Evolutionary conservation across 2,329 filamentous ascomycete genomes (phyloP).

Genomic region (Aspergillus thermomutatus): DNA sequence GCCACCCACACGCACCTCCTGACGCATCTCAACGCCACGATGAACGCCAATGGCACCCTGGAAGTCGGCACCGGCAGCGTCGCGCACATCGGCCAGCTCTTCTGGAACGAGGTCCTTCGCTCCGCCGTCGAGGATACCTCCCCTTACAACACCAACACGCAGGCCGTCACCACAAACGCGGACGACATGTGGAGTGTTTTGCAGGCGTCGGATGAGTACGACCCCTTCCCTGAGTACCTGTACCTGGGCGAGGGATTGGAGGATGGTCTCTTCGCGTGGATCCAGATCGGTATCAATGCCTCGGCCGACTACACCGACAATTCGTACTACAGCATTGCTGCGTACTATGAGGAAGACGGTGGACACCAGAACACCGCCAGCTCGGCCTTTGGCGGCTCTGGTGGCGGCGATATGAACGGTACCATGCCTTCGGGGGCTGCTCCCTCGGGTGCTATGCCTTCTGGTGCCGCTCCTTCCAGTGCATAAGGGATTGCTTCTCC

Average conservation of each 20-base stretch:
- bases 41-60: conserved; percentile 45
- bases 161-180: conserved; percentile 39
- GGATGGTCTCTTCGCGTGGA: conserved; percentile 50
- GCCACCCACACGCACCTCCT: conserved; percentile 51
- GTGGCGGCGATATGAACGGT: conserved; percentile 1
- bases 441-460: conserved; percentile 13
- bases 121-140: conserved; percentile 41
- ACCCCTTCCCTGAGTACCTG: conserved; percentile 54
- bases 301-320: conserved; percentile 31
- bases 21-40: conserved; percentile 37
- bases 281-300: conserved; percentile 46
- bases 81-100: conserved; percentile 50
- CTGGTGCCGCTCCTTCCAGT: conserved; percentile 6
- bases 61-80: conserved; percentile 40
- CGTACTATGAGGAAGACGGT: conserved; percentile 20
- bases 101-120: conserved; percentile 48
- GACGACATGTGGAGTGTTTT: conserved; percentile 42
- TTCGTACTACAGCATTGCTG: conserved; percentile 22
- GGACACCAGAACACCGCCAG: conserved; percentile 19
- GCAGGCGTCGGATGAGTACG: conserved; percentile 44
- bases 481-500: neutral
- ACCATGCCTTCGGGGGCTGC: conserved; percentile 7
- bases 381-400: conserved; percentile 10
- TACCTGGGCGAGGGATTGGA: conserved; percentile 49
- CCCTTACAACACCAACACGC: conserved; percentile 34